phyloP scores from a whole-genome alignment of 192 early-diverging fungal species.

The Backusella tuberculispora region DNA sequence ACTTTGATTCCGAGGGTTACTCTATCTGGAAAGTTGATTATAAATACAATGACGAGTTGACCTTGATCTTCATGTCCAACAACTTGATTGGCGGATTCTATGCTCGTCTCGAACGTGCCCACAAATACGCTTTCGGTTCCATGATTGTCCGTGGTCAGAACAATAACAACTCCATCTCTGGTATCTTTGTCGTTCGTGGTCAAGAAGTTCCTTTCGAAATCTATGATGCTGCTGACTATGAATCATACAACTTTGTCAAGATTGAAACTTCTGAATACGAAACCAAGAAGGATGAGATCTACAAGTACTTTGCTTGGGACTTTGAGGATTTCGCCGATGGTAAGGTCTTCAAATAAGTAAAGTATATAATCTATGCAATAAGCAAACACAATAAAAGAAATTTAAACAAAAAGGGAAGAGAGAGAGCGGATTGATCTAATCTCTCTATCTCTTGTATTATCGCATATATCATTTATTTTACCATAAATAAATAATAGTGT shows the following conservation, averaged over 20 bases:
- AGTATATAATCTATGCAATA: background rate
- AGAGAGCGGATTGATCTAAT: background rate
- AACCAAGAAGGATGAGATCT: slow-evolving; percentile 53
- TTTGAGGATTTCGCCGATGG: slow-evolving; percentile 80
- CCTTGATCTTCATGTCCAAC: slow-evolving; percentile 87
- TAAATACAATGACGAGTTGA: slow-evolving; percentile 96
- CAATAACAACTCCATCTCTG: slow-evolving; percentile 87
- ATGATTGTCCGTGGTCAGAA: slow-evolving; percentile 83
- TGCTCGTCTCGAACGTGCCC: slow-evolving; percentile 87
- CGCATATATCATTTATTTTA: background rate
- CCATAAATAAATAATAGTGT: background rate
- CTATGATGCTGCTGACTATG: slow-evolving; percentile 84
- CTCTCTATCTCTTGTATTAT: slow-evolving; percentile 1
- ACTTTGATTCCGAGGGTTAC: slow-evolving; percentile 87
- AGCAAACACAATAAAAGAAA: background rate
- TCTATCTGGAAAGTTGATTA: slow-evolving; percentile 92
- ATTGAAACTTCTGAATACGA: slow-evolving; percentile 67
- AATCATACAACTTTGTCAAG: slow-evolving; percentile 83
- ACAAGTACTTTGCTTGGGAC: slow-evolving; percentile 81
- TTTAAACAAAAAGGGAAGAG: background rate
- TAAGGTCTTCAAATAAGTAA: slow-evolving; percentile 81
- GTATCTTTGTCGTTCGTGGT: slow-evolving; percentile 95
- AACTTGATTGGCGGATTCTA: slow-evolving; percentile 95
- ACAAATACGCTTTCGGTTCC: slow-evolving; percentile 94
- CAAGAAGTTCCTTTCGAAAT: slow-evolving; percentile 76